Evolutionary conservation across 345 rosid genomes (phyloP).

Genomic region (Geranium brycei): DNA sequence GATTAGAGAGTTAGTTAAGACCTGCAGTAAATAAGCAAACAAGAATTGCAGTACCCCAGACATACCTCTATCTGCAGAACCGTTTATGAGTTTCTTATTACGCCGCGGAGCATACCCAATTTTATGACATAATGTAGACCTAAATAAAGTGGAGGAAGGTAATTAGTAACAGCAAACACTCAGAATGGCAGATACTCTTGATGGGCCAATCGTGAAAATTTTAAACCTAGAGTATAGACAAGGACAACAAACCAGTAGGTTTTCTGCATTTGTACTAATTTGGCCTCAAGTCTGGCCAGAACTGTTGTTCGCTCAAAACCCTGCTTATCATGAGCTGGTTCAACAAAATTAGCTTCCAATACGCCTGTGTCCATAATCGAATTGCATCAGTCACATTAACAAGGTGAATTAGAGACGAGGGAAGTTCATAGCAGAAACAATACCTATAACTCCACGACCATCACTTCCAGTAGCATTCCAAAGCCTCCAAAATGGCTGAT

Average conservation of each 20-base stretch:
- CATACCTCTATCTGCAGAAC: constrained; percentile 33
- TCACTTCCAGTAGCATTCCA: constrained; percentile 88
- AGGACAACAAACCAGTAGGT: constrained; percentile 48
- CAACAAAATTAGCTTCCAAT: constrained; percentile 86
- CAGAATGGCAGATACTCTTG: not conserved
- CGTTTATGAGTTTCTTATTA: constrained; percentile 24
- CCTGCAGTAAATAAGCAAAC: constrained; percentile 4
- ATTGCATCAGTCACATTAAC: constrained; percentile 9
- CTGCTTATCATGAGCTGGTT: constrained; percentile 97
- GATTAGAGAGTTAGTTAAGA: not conserved
- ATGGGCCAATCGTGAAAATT: not conserved
- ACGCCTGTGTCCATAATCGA: constrained; percentile 41
- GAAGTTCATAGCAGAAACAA: constrained; percentile 4
- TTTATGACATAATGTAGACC: constrained; percentile 54
- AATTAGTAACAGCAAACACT: not conserved
- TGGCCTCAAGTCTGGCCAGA: constrained; percentile 70
- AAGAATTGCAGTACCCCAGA: not conserved
- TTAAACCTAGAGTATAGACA: constrained; percentile 2
- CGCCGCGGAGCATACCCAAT: constrained; percentile 70
- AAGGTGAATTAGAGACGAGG: not conserved
- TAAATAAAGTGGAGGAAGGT: constrained; percentile 10
- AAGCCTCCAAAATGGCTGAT: constrained; percentile 96
- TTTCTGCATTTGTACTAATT: constrained; percentile 75
- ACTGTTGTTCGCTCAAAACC: constrained; percentile 88
- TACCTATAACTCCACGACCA: constrained; percentile 95